phyloP scores from a whole-genome alignment of 805 yeast species.

The Cyberlindnera maclurae region DNA sequence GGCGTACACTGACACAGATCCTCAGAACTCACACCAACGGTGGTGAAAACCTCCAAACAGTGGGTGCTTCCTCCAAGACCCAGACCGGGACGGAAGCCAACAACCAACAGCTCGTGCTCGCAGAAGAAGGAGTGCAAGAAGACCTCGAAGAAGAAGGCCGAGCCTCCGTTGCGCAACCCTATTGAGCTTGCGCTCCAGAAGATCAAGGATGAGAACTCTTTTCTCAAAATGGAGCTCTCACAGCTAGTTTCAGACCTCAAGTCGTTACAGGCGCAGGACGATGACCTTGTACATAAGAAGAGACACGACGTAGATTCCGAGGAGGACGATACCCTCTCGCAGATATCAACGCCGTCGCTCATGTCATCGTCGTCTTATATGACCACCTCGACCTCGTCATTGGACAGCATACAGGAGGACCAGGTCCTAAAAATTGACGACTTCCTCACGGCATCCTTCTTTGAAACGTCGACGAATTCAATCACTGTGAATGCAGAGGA shows the following conservation, averaged over 20 bases:
- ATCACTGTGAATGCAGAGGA: conserved; percentile 2
- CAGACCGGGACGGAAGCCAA: conserved; percentile 59
- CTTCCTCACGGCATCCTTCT: conserved; percentile 18
- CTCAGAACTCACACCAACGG: conserved; percentile 11
- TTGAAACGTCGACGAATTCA: conserved; percentile 16
- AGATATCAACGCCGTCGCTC: conserved; percentile 21
- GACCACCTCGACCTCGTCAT: conserved; percentile 11
- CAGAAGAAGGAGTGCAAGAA: conserved; percentile 30
- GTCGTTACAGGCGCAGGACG: conserved; percentile 16
- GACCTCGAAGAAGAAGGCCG: conserved; percentile 12
- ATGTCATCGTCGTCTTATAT: conserved; percentile 15
- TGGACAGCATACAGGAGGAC: conserved; percentile 21
- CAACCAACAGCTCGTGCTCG: conserved; percentile 53
- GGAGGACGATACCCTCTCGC: conserved; percentile 20
- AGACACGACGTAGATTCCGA: conserved; percentile 18
- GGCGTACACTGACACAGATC: too few relatives aligned
- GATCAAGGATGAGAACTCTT: conserved; percentile 39
- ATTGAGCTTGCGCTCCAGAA: conserved; percentile 33
- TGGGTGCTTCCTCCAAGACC: conserved; percentile 88
- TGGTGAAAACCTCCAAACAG: conserved; percentile 58
- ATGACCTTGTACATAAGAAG: conserved; percentile 16
- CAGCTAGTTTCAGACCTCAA: conserved; percentile 38
- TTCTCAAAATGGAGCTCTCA: conserved; percentile 36
- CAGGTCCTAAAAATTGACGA: conserved; percentile 21
- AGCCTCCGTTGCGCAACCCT: conserved; percentile 20